Evolutionary conservation across 2,329 filamentous ascomycete genomes (phyloP).

Genomic region (Colletotrichum sp.): DNA sequence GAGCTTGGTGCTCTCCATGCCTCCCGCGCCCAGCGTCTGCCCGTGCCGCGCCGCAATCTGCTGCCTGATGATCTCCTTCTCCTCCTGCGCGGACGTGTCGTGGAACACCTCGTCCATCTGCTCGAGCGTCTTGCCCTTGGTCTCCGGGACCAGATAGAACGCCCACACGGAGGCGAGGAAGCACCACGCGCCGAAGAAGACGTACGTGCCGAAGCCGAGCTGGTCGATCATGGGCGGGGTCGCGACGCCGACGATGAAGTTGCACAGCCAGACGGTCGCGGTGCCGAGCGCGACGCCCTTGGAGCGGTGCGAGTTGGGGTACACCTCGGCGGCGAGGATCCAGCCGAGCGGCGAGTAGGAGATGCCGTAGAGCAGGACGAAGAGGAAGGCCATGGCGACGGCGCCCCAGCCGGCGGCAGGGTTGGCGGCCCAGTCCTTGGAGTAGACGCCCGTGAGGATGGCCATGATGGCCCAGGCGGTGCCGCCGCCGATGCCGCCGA

Average conservation of each 20-base stretch:
- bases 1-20: not conserved
- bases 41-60: not conserved
- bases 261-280: conserved; percentile 61
- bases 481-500: conserved; percentile 31
- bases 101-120: conserved; percentile 55
- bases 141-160: conserved; percentile 63
- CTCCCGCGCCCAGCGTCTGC: not conserved
- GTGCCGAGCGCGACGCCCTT: conserved; percentile 30
- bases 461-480: conserved; percentile 13
- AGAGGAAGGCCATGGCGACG: conserved; percentile 25
- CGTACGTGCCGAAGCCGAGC: conserved; percentile 54
- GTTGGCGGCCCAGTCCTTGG: not conserved
- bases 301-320: conserved; percentile 4
- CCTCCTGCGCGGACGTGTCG: conserved; percentile 5
- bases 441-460: not conserved
- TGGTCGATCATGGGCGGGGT: conserved; percentile 59
- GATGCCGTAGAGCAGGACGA: conserved; percentile 33
- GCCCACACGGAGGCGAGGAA: conserved; percentile 53
- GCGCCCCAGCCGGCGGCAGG: not conserved
- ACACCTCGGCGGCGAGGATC: conserved; percentile 1
- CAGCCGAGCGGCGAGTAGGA: conserved; percentile 26
- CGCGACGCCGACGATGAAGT: conserved; percentile 40
- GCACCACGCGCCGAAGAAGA: conserved; percentile 65
- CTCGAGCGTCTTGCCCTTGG: conserved; percentile 58
- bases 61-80: conserved; percentile 13